Percentiles rank a stretch among this genome's conserved stretches.
Conservation (phyloP, 495 filamentous ascomycete species). For the Terfezia claveryi region DNA sequence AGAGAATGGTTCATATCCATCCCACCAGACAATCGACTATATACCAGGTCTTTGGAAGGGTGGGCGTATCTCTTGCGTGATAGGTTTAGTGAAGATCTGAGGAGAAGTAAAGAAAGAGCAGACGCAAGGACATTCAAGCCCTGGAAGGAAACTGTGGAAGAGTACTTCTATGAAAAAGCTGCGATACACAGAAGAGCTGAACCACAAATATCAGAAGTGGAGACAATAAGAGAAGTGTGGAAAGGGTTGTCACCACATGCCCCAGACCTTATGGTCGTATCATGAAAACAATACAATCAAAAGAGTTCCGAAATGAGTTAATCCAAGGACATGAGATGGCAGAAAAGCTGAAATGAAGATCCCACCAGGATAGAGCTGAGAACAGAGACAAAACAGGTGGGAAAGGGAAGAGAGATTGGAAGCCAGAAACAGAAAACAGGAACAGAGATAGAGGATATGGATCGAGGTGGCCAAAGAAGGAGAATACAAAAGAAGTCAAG, state of each 20-base stretch:
- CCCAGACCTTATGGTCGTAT: neutral
- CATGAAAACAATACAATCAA: neutral
- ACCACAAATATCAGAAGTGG: neutral
- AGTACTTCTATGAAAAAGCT: neutral
- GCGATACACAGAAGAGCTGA: neutral
- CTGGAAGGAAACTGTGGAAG: neutral
- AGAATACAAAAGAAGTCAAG: neutral
- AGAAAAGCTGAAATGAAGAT: neutral
- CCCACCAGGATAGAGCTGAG: too few species aligned
- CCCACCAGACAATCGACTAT: neutral
- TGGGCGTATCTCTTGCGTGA: neutral
- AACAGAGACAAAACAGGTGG: neutral
- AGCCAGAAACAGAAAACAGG: neutral
- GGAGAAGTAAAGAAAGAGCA: neutral
- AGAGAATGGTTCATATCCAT: neutral
- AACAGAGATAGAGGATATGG: neutral
- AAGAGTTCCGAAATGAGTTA: neutral
- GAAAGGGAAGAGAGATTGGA: neutral
- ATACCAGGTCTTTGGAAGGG: neutral
- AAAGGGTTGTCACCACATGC: neutral
- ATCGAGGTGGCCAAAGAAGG: neutral
- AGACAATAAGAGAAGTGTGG: neutral
- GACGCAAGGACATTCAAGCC: neutral
- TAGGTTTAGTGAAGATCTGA: neutral
- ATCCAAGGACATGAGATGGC: neutral